A percentile compares a stretch with the other conserved stretches of the same genome.
phyloP scores from a whole-genome alignment of 129 eudicot species.

The Daucus carota region DH1_v3.0 NC_030383.2:446001-446500 shows the following conservation, averaged over 20 bases:
- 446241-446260: constrained; percentile 57
- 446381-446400: not conserved
- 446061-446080: not conserved
- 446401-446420: not conserved
- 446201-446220: constrained; percentile 79
- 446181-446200: constrained; percentile 87
- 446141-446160: constrained; percentile 11
- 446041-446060: not conserved
- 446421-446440: not conserved
- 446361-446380: not conserved
- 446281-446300: not conserved
- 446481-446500: too few relatives aligned
- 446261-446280: not conserved
- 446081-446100: not conserved
- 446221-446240: constrained; percentile 61
- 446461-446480: not conserved
- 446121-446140: not conserved
- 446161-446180: constrained; percentile 52
- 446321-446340: not conserved
- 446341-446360: not conserved
- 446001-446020: not conserved
- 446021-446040: not conserved
- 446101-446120: not conserved
- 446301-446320: not conserved
- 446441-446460: not conserved